These are phyloP conservation scores for Dictyophora rubrovolvata DNA, from an alignment of 768 basidiomycete genomes.

Conservation along the genomic window DNA sequence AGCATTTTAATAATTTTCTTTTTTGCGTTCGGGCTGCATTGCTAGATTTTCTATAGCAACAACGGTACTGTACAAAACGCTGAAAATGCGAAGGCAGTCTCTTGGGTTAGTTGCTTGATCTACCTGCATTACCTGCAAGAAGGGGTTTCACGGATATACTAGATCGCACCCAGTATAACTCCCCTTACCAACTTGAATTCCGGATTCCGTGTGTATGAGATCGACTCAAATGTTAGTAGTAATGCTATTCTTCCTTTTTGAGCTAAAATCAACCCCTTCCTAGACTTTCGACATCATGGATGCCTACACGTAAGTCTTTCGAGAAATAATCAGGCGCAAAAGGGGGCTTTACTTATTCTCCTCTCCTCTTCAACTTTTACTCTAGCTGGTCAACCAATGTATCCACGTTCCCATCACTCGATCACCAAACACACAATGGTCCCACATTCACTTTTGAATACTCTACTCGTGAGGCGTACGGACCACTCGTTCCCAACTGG, in stretches of 20 bases:
- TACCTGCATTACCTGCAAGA: constrained; percentile 12
- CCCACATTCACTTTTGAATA: constrained; percentile 63
- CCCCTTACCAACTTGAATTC: constrained; percentile 64
- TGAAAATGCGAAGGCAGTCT: constrained; percentile 44
- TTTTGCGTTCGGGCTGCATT: too few relatives aligned
- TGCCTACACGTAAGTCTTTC: constrained; percentile 54
- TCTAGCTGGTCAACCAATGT: constrained; percentile 59
- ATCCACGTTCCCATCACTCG: constrained; percentile 44
- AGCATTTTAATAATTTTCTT: too few relatives aligned
- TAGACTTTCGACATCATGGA: constrained; percentile 73
- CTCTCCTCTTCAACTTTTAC: not conserved
- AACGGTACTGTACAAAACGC: constrained; percentile 53
- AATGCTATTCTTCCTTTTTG: not conserved
- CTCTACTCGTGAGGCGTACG: constrained; percentile 59
- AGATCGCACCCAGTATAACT: constrained; percentile 64
- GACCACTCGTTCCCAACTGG: constrained; percentile 48
- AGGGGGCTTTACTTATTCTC: not conserved
- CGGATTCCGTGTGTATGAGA: constrained; percentile 62
- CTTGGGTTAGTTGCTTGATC: constrained; percentile 32
- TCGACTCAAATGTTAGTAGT: constrained; percentile 50
- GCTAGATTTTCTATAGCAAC: constrained; percentile 60
- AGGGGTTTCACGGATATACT: not conserved
- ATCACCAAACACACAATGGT: constrained; percentile 43
- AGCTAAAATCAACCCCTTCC: not conserved
- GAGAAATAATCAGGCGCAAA: not conserved